phyloP scores from a whole-genome alignment of 176 grass and related monocot species.

The Oryza meridionalis region DNA sequence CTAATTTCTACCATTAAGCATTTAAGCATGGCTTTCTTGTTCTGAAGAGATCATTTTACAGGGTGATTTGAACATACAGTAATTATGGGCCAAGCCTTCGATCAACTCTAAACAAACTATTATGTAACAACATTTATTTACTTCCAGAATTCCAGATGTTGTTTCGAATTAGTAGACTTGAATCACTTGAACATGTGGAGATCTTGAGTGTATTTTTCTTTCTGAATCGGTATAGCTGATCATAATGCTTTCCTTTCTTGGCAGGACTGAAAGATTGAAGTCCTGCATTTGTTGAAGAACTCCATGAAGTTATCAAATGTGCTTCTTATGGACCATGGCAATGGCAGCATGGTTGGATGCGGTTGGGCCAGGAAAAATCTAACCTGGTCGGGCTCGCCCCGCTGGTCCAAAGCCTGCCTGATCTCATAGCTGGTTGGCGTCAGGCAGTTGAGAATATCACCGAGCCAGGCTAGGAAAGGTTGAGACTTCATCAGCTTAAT shows the following conservation, averaged over 20 bases:
- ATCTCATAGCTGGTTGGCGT: not conserved
- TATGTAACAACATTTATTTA: not conserved
- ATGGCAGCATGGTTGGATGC: too few relatives aligned
- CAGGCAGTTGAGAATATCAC: too few relatives aligned
- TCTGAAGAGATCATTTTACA: not conserved
- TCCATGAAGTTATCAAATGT: too few relatives aligned
- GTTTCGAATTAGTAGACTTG: not conserved
- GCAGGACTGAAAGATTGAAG: not conserved
- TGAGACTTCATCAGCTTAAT: not conserved
- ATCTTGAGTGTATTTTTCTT: not conserved
- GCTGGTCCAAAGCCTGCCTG: not conserved
- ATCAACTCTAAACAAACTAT: not conserved
- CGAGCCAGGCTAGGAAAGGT: not conserved
- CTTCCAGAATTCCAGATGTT: not conserved
- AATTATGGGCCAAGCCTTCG: not conserved
- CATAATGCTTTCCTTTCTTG: not conserved
- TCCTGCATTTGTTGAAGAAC: not conserved
- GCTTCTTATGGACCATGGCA: not conserved
- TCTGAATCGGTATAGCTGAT: conserved; percentile 16
- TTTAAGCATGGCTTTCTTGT: not conserved
- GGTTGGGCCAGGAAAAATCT: not conserved
- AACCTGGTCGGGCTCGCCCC: not conserved
- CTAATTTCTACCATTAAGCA: not conserved
- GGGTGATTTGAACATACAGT: not conserved
- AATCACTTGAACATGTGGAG: not conserved